phyloP scores from a whole-genome alignment of 495 filamentous ascomycete species.

The Penicillium silybi region DNA sequence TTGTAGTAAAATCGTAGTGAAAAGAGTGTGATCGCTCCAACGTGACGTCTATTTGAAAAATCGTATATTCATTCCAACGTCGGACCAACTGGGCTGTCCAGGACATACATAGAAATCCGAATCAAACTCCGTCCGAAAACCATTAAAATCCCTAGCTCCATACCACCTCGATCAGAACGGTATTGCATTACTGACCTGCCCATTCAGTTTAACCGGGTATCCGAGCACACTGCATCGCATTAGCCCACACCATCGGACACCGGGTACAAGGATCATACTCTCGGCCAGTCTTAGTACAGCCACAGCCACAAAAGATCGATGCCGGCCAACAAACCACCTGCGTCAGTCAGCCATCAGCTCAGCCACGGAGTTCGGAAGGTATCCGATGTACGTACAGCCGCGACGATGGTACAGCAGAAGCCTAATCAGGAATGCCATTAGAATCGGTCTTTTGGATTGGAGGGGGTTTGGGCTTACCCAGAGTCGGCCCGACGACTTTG shows the following conservation, averaged over 20 bases:
- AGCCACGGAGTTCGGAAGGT: neutral
- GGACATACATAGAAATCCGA: neutral
- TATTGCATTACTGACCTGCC: slow-evolving; percentile 50
- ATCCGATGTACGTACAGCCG: slow-evolving; percentile 43
- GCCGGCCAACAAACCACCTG: slow-evolving; percentile 58
- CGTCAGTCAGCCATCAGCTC: neutral
- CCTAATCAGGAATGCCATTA: slow-evolving; percentile 15
- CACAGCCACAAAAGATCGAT: slow-evolving; percentile 57
- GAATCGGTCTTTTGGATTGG: neutral
- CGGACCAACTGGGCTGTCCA: too few species aligned
- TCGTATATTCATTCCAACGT: neutral
- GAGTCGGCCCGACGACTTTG: slow-evolving; percentile 58
- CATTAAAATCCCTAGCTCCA: neutral
- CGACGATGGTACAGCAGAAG: slow-evolving; percentile 45
- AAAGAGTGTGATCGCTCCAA: too few species aligned
- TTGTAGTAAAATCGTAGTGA: too few species aligned
- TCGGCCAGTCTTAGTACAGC: slow-evolving; percentile 52
- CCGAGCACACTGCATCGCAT: slow-evolving; percentile 43
- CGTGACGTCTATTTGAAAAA: neutral
- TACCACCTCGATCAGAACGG: slow-evolving; percentile 38
- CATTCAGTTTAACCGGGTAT: slow-evolving; percentile 53
- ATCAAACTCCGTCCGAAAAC: neutral
- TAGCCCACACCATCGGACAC: slow-evolving; percentile 1
- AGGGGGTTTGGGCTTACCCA: slow-evolving; percentile 35
- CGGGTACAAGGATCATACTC: slow-evolving; percentile 34